Evolutionary conservation across 2,329 filamentous ascomycete species (phyloP), one percentile per base, ranked within the genome.

Genomic region (Ophiognomonia clavigignenti-juglandacearum): DNA sequence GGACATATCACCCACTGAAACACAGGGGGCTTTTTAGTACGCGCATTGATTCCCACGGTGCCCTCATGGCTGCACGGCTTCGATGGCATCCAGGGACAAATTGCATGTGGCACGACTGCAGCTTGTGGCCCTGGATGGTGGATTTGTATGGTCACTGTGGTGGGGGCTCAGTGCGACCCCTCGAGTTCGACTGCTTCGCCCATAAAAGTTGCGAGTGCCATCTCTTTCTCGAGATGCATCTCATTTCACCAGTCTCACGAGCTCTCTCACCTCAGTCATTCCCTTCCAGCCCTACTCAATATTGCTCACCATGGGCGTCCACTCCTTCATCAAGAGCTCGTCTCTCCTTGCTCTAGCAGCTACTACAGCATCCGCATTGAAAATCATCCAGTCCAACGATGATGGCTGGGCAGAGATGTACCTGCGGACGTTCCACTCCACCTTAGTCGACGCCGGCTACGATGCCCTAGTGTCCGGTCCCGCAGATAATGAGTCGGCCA

Each of bases 401-500:
- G 85, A 88, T 59, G 84, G 85, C 27, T 88, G 85, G 85, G 82
- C 83, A 5, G 84, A 86, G 65, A 73, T 74, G 34, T 85, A 87
- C 57, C 66, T 83, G 41, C 76, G 84, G 14, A 71, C 73, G 0
- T 67, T 86, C 43, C 78, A 83, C 63, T 64, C 78, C 43, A 68
- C 72, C 11, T 64, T 88, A 34, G 72, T 64, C 9, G 63, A 63
- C 2, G 72, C 76, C 2, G 80, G 79, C 0, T 76, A 86, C 55
- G 68, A 78, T 9, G 79, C 81, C 8, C 69, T 87, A 9, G 69
- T 88, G 6, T 85, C 82, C 1, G 80, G 71, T 0, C 84, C 85
- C 0, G 83, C 84, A 0, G 75, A 85, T 46, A 79, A 86, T 61
- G 65, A 83, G 60, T 85, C 82, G 14, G 83, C 81, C 39, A 73